Percentiles rank a stretch among this genome's conserved stretches.
phyloP scores from a whole-genome alignment of 2,329 filamentous ascomycete species.

The Calonectria naviculata region DNA sequence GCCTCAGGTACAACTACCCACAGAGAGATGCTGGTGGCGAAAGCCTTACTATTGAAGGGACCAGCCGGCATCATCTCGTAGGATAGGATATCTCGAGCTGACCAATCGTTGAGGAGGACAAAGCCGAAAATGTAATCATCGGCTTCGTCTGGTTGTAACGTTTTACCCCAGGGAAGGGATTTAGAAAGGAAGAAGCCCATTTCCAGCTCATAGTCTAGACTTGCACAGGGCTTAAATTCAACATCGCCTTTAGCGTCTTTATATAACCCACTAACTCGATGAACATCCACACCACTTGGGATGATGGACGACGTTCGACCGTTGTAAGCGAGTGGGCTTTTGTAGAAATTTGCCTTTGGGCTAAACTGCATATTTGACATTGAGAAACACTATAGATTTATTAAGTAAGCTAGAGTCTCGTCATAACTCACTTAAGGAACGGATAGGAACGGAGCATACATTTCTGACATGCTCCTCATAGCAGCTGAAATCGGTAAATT shows the following conservation, averaged over 20 bases:
- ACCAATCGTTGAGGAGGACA: constrained; percentile 71
- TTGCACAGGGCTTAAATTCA: background rate
- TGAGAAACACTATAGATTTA: background rate
- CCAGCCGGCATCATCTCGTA: constrained; percentile 68
- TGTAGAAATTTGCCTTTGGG: background rate
- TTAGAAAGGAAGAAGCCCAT: background rate
- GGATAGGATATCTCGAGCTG: constrained; percentile 65
- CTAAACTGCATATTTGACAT: background rate
- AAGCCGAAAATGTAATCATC: constrained; percentile 70
- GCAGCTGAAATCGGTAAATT: background rate
- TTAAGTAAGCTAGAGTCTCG: background rate
- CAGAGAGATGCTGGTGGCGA: background rate
- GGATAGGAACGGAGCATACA: background rate
- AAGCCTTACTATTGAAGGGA: constrained; percentile 43
- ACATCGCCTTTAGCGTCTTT: background rate
- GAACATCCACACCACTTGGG: background rate
- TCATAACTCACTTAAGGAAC: too few relatives aligned
- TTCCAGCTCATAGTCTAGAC: background rate
- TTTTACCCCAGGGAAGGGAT: background rate
- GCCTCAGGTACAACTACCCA: background rate
- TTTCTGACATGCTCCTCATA: background rate
- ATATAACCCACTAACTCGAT: background rate
- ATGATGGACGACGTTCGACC: background rate
- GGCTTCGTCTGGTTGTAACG: constrained; percentile 28
- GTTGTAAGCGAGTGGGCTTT: background rate